phyloP scores from a whole-genome alignment of 129 eudicot species.

The Calendula officinalis region DNA sequence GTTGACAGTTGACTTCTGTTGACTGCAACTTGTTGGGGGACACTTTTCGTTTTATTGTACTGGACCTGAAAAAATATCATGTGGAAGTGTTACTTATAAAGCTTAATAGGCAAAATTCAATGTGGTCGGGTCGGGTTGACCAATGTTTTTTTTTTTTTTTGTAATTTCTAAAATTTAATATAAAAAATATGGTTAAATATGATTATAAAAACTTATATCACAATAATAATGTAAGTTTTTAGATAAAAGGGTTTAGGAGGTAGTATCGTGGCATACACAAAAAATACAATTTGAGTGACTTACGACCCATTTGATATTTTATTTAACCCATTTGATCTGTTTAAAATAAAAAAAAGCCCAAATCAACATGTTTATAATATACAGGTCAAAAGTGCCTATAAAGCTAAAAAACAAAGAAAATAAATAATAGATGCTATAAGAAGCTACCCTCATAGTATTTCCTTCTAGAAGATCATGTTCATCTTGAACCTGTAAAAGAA shows the following conservation, averaged over 20 bases:
- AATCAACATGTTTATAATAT: background rate
- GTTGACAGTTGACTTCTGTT: constrained; percentile 29
- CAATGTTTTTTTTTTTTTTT: background rate
- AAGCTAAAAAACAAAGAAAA: constrained; percentile 3
- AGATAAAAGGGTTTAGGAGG: too few relatives aligned
- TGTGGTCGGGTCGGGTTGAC: background rate
- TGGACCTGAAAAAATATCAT: constrained; percentile 20
- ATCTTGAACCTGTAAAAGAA: constrained; percentile 46
- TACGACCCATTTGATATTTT: background rate
- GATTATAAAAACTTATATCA: constrained; percentile 1
- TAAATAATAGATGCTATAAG: constrained; percentile 14
- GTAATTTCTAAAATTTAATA: background rate
- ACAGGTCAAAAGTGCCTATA: background rate
- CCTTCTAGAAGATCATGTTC: constrained; percentile 34
- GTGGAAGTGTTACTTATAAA: background rate
- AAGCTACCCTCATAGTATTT: constrained; percentile 32
- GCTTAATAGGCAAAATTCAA: background rate
- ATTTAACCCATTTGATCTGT: background rate
- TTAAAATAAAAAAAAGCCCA: constrained; percentile 4
- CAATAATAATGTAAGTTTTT: background rate
- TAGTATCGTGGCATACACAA: background rate
- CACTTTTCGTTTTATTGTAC: constrained; percentile 35
- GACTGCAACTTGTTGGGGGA: constrained; percentile 15
- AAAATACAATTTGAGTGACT: constrained; percentile 4
- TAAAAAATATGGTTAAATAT: background rate